These are phyloP conservation scores for Triticum aestivum DNA, from an alignment of 176 grass and related monocot genomes.

Conservation along the genomic window DNA sequence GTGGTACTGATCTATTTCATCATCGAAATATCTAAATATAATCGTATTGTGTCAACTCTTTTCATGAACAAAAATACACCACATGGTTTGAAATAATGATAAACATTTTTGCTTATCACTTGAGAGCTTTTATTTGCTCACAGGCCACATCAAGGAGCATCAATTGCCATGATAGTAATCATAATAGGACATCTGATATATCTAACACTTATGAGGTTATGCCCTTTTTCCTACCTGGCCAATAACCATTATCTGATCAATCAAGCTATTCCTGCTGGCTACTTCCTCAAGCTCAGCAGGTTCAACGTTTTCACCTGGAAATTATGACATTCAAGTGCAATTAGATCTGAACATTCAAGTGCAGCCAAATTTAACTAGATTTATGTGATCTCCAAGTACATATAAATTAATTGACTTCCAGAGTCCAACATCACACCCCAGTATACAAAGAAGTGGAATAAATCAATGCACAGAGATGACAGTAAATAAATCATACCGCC, in stretches of 20 bases:
- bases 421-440: background rate
- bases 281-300: constrained; percentile 83
- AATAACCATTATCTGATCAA: constrained; percentile 86
- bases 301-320: constrained; percentile 95
- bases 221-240: constrained; percentile 57
- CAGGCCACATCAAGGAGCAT: background rate
- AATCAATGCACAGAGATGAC: background rate
- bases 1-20: no score
- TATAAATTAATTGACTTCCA: background rate
- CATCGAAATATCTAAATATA: background rate
- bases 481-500: background rate
- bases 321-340: background rate
- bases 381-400: background rate
- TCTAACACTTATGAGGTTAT: background rate
- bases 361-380: background rate
- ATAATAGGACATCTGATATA: background rate
- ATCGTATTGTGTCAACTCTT: background rate
- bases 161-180: background rate
- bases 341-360: background rate
- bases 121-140: background rate
- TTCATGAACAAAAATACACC: background rate
- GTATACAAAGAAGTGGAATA: background rate
- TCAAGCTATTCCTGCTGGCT: constrained; percentile 71
- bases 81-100: no score
- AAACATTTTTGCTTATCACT: background rate